phyloP scores from a whole-genome alignment of 2,329 filamentous ascomycete genomes.

The Ophiosphaerella narmari region DNA sequence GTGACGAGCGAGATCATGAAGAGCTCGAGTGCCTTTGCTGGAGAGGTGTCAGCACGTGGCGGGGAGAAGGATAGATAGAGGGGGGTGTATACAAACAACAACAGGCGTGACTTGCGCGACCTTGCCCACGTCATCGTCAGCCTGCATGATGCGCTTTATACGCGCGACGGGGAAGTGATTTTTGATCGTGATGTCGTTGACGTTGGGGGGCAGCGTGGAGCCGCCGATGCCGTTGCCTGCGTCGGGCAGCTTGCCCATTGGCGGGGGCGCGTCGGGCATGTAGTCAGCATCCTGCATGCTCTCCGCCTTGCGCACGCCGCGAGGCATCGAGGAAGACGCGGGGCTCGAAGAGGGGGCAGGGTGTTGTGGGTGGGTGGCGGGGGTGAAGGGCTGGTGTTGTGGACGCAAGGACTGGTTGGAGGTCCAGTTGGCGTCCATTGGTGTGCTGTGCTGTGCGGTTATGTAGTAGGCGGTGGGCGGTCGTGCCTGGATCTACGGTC shows the following conservation, averaged over 20 bases:
- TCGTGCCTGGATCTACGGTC: not conserved
- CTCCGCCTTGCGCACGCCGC: constrained; percentile 29
- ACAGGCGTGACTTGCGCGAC: constrained; percentile 97
- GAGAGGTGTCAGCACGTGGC: constrained; percentile 9
- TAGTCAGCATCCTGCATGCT: constrained; percentile 45
- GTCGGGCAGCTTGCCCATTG: constrained; percentile 24
- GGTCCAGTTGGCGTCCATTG: constrained; percentile 44
- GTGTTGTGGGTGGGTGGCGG: constrained; percentile 10
- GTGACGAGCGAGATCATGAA: constrained; percentile 97
- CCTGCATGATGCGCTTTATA: constrained; percentile 99
- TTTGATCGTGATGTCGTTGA: constrained; percentile 72
- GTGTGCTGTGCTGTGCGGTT: constrained; percentile 15
- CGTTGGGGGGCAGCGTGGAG: constrained; percentile 36
- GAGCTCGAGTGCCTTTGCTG: constrained; percentile 89
- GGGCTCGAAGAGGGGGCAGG: constrained; percentile 1
- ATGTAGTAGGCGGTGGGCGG: constrained; percentile 4
- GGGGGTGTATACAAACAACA: constrained; percentile 69
- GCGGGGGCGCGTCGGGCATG: constrained; percentile 37
- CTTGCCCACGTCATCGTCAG: constrained; percentile 97
- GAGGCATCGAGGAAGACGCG: constrained; percentile 31
- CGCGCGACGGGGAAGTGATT: constrained; percentile 97
- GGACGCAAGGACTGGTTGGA: constrained; percentile 46
- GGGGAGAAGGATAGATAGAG: not conserved
- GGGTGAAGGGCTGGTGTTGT: constrained; percentile 41
- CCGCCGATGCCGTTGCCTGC: constrained; percentile 26